Evolutionary conservation across 306 rosid species (phyloP), one percentile per base, ranked within the genome.

Genomic region (Inga leiocalycina): DNA sequence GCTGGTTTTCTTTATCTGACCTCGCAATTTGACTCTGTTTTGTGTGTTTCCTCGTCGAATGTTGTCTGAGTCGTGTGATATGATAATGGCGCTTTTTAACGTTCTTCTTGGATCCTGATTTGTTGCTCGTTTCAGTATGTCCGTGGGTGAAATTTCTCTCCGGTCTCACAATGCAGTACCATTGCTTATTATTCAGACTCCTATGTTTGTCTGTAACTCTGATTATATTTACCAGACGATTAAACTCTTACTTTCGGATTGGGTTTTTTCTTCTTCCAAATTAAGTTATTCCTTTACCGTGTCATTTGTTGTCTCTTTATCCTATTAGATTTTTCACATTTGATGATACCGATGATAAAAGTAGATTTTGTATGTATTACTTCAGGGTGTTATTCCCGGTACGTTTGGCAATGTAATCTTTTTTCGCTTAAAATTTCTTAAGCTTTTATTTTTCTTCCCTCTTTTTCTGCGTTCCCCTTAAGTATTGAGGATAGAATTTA

Each of bases 31-130:
- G n/a, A 8, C 68, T 61, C 35, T 20, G 0, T 68, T 37, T 17
- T 54, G 13, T 6, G 34, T 30, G 67, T 41, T 79, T 4, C 56
- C 24, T 17, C 4, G 46, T 39, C 46, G 20, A 16, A 49, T 43
- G 12, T 41, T 71, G 74, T 41, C 30, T 72, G 54, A 43, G 46
- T n/a, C 35, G n/a, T 32, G 10, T 39, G 7, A 39, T 39, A 39
- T 37, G 66, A 52, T 14, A 54, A 43, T 66, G 34, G 48, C 45
- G 64, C 49, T 14, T 8, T 19, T 30, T n/a, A 5, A 34, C 6
- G 43, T 72, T 54, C 41, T 45, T 52, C 17, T 74, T 77, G 51
- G 81, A 79, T 86, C 88, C 88, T 82, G 86, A 86, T 88, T 74
- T 86, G 54, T 74, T 76, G 5, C 65, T 74, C n/a, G 13, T 51